Conservation (phyloP, 108 stramenopile genomes). For the Skeletonema grethae region DNA sequence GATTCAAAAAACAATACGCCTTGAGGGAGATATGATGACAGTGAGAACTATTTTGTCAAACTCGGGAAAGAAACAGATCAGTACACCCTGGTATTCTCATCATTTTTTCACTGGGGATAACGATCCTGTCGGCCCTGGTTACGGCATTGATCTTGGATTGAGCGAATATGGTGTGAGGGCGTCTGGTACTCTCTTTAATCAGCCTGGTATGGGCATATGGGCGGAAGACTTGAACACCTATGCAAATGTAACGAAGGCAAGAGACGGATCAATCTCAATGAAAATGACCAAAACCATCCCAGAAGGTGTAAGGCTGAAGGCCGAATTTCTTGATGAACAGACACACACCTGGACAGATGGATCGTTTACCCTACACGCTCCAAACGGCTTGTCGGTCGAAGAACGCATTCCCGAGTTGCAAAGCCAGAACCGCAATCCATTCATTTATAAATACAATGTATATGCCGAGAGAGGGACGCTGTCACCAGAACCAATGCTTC, state of each 20-base stretch:
- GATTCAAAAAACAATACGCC: constrained; percentile 55
- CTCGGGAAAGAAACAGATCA: constrained; percentile 67
- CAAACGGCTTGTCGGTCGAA: constrained; percentile 60
- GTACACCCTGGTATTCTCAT: constrained; percentile 86
- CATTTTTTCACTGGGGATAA: constrained; percentile 81
- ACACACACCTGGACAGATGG: constrained; percentile 54
- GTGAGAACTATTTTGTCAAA: constrained; percentile 72
- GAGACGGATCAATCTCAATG: constrained; percentile 53
- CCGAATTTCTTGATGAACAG: constrained; percentile 72
- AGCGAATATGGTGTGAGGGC: constrained; percentile 38
- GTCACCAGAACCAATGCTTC: constrained; percentile 78
- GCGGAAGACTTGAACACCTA: constrained; percentile 61
- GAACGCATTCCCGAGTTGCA: constrained; percentile 68
- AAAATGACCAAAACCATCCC: constrained; percentile 56
- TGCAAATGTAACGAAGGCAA: constrained; percentile 45
- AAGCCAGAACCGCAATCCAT: constrained; percentile 41
- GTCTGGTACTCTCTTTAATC: constrained; percentile 54
- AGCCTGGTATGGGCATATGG: constrained; percentile 75
- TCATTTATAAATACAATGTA: constrained; percentile 81
- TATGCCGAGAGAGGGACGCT: constrained; percentile 78
- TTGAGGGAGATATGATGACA: constrained; percentile 55
- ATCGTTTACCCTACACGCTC: constrained; percentile 58
- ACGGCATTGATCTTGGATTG: constrained; percentile 62
- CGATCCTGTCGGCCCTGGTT: constrained; percentile 65
- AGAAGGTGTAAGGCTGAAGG: constrained; percentile 72